Percentiles rank a stretch among this genome's conserved stretches.
Evolutionary conservation across 2,329 filamentous ascomycete species (phyloP).

Genomic region (Fusarium sambucinum): DNA sequence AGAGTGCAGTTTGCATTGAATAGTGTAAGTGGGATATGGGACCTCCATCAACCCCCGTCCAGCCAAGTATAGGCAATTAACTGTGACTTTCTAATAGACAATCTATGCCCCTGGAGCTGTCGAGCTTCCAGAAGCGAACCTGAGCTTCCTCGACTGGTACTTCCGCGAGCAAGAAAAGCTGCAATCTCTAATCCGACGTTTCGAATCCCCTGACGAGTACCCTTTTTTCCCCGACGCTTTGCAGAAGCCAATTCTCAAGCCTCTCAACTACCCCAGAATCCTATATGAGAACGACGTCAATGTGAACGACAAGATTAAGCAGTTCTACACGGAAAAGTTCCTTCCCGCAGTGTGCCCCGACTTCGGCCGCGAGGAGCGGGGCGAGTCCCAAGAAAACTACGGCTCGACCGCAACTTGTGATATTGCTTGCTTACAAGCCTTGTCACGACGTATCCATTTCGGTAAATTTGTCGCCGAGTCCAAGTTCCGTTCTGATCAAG

Average conservation of each 20-base stretch:
- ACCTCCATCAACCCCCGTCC: constrained; percentile 30
- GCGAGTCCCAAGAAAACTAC: constrained; percentile 93
- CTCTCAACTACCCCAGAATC: constrained; percentile 88
- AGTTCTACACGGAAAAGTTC: constrained; percentile 84
- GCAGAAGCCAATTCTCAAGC: constrained; percentile 84
- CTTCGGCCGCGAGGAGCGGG: constrained; percentile 81
- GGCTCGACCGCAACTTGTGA: constrained; percentile 92
- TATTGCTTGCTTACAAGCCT: constrained; percentile 87
- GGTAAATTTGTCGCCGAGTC: constrained; percentile 98
- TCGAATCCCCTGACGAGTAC: constrained; percentile 96
- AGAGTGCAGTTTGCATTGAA: constrained; percentile 97
- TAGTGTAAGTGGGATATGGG: constrained; percentile 52
- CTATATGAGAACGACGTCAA: constrained; percentile 91
- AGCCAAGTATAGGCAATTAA: constrained; percentile 20
- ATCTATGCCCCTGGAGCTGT: constrained; percentile 89
- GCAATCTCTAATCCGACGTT: constrained; percentile 93
- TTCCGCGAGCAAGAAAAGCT: constrained; percentile 89
- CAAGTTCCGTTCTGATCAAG: constrained; percentile 88
- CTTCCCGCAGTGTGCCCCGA: constrained; percentile 86
- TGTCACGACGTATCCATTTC: constrained; percentile 94
- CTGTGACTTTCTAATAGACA: constrained; percentile 57
- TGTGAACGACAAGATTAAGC: constrained; percentile 88
- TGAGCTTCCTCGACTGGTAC: constrained; percentile 95
- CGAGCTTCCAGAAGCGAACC: constrained; percentile 75
- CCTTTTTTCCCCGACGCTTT: constrained; percentile 92